Evolutionary conservation across 2,329 filamentous ascomycete species (phyloP), one percentile per base, ranked within the genome.

Genomic region (Fonsecaea multimorphosa): DNA sequence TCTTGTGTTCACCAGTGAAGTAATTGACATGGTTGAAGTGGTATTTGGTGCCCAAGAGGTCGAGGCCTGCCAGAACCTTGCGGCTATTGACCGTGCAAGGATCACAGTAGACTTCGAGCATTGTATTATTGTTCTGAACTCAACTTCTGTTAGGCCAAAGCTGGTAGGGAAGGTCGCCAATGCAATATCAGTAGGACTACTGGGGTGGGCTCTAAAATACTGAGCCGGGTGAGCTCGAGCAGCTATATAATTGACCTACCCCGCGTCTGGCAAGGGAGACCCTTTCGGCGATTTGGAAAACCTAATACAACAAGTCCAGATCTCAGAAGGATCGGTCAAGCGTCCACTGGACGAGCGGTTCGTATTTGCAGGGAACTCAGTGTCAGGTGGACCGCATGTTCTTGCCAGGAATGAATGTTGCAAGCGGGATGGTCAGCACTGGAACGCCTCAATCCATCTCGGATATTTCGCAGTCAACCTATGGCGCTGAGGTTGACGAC

Each of bases 1-100:
- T 72, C 67, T 80, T 80, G 49, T 80, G 79, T 61, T 79, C 73
- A 31, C 76, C 76, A 11, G 72, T 75, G 71, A 80, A 80, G 71
- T 77, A 80, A 67, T 77, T 71, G 63, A 81, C 75, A 60, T 72
- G 73, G 57, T 79, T 74, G 58, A 75, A 71, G 5, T 79, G 72
- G 69, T 77, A 79, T 59, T 76, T 70, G 19, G 72, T 72, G 34
- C 74, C 74, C 34, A 80, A 71, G 49, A 79, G 68, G 36, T 78
- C 73, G 22, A 80, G 72, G 8, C 76, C 78, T 40, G 79, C 78
- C 31, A 81, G 73, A 12, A 80, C 76, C 64, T 81, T 80, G 56
- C 76, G 77, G 63, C 74, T 74, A 71, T 81, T 80, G 74, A 80
- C 72, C 29, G 78, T 80, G 68, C 76, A 78, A 9, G 78, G 78